Evolutionary conservation across 306 rosid genomes (phyloP).

Genomic region (Hylodesmum podocarpum): DNA sequence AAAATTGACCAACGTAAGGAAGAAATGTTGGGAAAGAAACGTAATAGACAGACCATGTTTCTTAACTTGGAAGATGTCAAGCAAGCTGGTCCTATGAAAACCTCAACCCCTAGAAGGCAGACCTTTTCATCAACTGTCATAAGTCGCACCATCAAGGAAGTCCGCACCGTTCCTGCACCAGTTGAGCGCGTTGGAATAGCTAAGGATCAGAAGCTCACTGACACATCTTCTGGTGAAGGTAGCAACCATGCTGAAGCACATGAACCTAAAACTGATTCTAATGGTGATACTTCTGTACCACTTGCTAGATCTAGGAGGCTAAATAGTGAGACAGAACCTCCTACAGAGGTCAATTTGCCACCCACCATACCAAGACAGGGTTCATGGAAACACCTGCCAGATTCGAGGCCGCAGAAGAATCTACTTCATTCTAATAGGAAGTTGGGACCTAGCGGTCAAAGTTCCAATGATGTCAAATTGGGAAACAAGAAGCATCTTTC

Average conservation of each 20-base stretch:
- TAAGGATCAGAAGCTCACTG: slow-evolving; percentile 73
- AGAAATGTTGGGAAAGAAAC: slow-evolving; percentile 94
- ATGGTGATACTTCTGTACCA: slow-evolving; percentile 62
- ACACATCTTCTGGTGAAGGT: slow-evolving; percentile 57
- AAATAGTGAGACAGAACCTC: slow-evolving; percentile 59
- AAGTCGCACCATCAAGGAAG: slow-evolving; percentile 75
- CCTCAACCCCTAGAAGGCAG: slow-evolving; percentile 93
- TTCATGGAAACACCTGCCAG: slow-evolving; percentile 83
- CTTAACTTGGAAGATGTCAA: slow-evolving; percentile 96
- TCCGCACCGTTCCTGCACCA: slow-evolving; percentile 52
- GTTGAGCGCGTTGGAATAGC: slow-evolving; percentile 57
- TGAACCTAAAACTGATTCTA: slow-evolving; percentile 69
- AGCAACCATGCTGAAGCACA: slow-evolving; percentile 48
- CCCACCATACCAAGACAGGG: slow-evolving; percentile 79
- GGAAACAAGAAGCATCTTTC: slow-evolving; percentile 73
- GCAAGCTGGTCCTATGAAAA: slow-evolving; percentile 88
- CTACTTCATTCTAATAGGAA: slow-evolving; percentile 59
- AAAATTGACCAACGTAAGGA: slow-evolving; percentile 81
- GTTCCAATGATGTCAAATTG: slow-evolving; percentile 59
- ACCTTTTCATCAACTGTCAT: slow-evolving; percentile 57
- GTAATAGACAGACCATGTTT: slow-evolving; percentile 89
- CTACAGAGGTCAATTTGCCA: slow-evolving; percentile 62
- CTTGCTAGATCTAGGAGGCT: slow-evolving; percentile 62
- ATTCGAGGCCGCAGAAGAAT: slow-evolving; percentile 69
- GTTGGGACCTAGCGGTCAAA: slow-evolving; percentile 53